Evolutionary conservation across 1,139 yeast species (phyloP).

Genomic region (Scheffersomyces stambukii): DNA sequence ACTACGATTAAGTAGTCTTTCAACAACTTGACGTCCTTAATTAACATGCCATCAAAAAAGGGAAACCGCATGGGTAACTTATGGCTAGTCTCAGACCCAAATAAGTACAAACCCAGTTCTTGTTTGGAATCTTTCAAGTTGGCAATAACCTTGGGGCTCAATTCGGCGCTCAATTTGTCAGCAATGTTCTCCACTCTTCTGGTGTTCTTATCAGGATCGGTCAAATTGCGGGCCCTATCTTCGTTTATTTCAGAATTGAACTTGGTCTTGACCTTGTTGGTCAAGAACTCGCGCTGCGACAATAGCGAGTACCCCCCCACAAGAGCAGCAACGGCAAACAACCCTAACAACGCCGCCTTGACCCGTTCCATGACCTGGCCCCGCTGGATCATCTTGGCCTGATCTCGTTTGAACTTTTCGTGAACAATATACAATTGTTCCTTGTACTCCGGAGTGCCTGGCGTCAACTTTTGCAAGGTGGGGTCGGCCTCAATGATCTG

Average conservation of each 20-base stretch:
- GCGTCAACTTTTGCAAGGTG: slow-evolving; percentile 23
- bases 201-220: slow-evolving; percentile 26
- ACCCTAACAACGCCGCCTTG: slow-evolving; percentile 32
- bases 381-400: slow-evolving; percentile 17
- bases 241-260: slow-evolving; percentile 29
- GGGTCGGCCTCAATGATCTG: slow-evolving; percentile 30
- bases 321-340: slow-evolving; percentile 27
- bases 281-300: slow-evolving; percentile 36
- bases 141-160: slow-evolving; percentile 24
- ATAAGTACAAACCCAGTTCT: slow-evolving; percentile 34
- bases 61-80: slow-evolving; percentile 58
- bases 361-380: slow-evolving; percentile 31
- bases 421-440: slow-evolving; percentile 27
- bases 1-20: slow-evolving; percentile 56
- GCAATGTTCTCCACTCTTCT: slow-evolving; percentile 21
- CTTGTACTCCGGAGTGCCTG: slow-evolving; percentile 38
- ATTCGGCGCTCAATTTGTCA: slow-evolving; percentile 25
- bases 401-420: slow-evolving; percentile 21
- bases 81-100: slow-evolving; percentile 32
- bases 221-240: slow-evolving; percentile 19
- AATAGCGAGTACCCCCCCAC: slow-evolving; percentile 37
- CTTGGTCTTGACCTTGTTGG: slow-evolving; percentile 18
- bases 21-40: slow-evolving; percentile 55
- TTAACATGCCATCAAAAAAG: slow-evolving; percentile 57
- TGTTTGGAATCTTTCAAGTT: slow-evolving; percentile 22